Evolutionary conservation across 129 eudicot species (phyloP), one percentile per base, ranked within the genome.

Genomic region (Saussurea involucrata): DNA sequence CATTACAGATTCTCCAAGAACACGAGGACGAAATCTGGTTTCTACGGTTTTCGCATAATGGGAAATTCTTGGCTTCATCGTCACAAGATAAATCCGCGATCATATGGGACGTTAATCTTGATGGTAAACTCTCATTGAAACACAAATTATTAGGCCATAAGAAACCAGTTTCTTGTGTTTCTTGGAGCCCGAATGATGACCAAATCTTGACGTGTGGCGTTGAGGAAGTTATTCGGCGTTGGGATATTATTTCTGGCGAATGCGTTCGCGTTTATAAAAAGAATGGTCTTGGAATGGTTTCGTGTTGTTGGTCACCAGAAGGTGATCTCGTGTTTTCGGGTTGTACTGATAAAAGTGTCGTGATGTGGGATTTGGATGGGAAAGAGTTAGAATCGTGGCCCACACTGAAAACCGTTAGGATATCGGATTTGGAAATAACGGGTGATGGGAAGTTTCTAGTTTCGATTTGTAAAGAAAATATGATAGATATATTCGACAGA

Each of bases 1-100:
- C 79, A 31, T 34, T 58, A 20, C 81, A 84, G 76, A 73, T 76
- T 15, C 31, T 87, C 5, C 21, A 68, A 11, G 87, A 53, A 12
- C 91, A 87, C 42, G n/a, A 68, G 21, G 81, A 82, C 53, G 85
- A 78, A 76, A 85, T 87, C 11, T 87, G 86, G 87, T 82, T 78
- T 46, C 66, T 87, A 8, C 80, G 76, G 44, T 87, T 87, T 55
- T 84, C 88, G 1, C 81, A 84, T 68, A 63, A 69, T 42, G 88
- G 91, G 34, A 66, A 68, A 11, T 82, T 81, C 68, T 68, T 87
- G 72, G 88, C 87, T 17, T 81, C 88, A 4, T 79, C 85, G 11
- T 87, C 88, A 32, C 69, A 68, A 46, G 92, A 88, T 46, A 69
- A 69, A 22, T 66, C 87, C 17, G 77, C 81, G 7, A 61, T 76